Base-by-base conservation (phyloP, 371 early-diverging fungal genomes). In the Smittium culicis region DNA sequence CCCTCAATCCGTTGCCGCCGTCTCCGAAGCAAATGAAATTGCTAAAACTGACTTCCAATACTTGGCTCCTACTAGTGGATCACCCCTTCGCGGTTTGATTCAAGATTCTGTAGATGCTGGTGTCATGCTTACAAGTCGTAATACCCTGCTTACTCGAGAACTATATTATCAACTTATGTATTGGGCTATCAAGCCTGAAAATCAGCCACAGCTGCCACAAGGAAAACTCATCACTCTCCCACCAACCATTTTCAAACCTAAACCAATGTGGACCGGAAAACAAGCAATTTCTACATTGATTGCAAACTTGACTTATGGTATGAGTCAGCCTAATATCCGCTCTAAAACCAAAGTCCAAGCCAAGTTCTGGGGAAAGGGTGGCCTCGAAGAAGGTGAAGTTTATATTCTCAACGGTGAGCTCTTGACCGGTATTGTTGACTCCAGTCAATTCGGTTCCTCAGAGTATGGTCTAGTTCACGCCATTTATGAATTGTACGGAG, bases 51-150 rank as follows among this genome's bases (percentile, higher is more conserved):
- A 99, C 74, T 82, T 88, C 69, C 99, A 99, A 79, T 99, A 99
- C 81, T 82, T 98, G 65, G 97, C 94, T 5, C 97, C 99, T 20
- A 99, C 99, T 14, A 89, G 90, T 72, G 99, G 99, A 75, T 86
- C 86, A 24, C 99, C 99, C n/a, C 85, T 99, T 56, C 89, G 99
- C 69, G 99, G 99, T 75, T 79, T 99, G 75, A 97, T 98, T 67
- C 99, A 99, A 82, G 99, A 99, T 80, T 98, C 99, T 75, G 94
- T 99, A 30, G 95, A 94, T 57, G 90, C 93, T 30, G 99, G 97
- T 73, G 93, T 97, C 31, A 85, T 90, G 77, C 85, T 99, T 88
- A 89, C 92, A 28, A 80, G 85, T 35, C 89, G 92, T 64, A 92
- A 94, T 74, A 85, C 92, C 0, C 91, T 98, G 81, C 89, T 98